Conservation (phyloP, 257 asterid species). For the Solanum chilense region DNA sequence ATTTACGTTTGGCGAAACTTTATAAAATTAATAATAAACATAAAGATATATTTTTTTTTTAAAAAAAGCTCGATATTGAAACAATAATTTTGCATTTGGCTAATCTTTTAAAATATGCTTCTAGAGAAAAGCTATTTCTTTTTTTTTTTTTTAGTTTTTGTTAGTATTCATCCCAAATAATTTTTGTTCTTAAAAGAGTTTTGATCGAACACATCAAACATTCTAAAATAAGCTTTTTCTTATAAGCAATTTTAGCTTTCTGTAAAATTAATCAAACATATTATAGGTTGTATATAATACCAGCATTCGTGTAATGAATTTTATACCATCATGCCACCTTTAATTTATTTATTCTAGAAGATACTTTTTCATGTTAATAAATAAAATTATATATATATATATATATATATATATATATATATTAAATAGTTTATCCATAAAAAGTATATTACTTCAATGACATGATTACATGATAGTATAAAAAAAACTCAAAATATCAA, state of each 20-base stretch:
- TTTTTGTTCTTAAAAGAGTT: not conserved
- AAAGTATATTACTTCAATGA: not conserved
- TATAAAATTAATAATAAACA: too few species aligned
- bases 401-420: not conserved
- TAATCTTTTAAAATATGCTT: too few species aligned
- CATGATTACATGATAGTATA: not conserved
- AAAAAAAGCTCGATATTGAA: too few species aligned
- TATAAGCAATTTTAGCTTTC: not conserved
- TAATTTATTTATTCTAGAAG: not conserved
- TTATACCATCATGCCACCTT: too few species aligned
- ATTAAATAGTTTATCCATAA: not conserved
- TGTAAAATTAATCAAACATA: not conserved
- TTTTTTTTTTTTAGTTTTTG: too few species aligned
- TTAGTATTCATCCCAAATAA: too few species aligned
- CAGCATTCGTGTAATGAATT: too few species aligned
- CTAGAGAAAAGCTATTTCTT: too few species aligned
- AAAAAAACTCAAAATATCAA: not conserved
- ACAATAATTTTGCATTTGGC: too few species aligned
- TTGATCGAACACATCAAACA: not conserved
- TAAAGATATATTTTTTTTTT: too few species aligned
- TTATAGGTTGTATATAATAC: not conserved
- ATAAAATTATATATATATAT: too few species aligned
- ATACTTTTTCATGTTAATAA: not conserved
- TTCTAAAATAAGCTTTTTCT: not conserved
- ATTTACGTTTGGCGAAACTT: too few species aligned